Evolutionary conservation across 805 yeast genomes (phyloP), one percentile per base, ranked within the genome.

Genomic region (Pichia paraexigua): DNA sequence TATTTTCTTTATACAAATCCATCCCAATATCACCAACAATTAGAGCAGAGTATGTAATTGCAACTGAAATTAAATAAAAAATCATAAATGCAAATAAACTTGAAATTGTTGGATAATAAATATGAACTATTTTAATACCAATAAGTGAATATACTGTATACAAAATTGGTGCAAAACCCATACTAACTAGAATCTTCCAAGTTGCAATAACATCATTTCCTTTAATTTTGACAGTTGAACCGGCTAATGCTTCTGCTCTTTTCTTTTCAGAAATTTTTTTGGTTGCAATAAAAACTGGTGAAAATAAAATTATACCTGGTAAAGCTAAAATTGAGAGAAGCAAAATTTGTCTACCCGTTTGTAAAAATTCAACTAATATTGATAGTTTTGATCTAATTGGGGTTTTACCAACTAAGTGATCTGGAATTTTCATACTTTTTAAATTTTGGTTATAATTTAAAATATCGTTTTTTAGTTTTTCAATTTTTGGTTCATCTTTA

Each of bases 161-260:
- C 28, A 94, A 71, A 42, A 88, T 65, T 2, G 99, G 99, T 0
- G 97, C 95, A 49, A 88, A 70, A 6, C 92, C 95, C 78, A 94
- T 78, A 35, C 91, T 82, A 41, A 92, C 89, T 56, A 94, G 73
- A 45, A 94, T 84, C 68, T 94, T 94, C 99, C 99, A 94, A 1
- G 98, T 91, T 2, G 98, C 98, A 53, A 94, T 79, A 25, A 94
- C 97, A 67, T 94, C 99, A 52, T 82, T 85, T 18, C 96, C 99
- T 62, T 83, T 82, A 54, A 94, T 83, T 65, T 94, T 94, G 22
- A 94, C 99, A 0, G 90, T 77, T 0, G 97, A 90, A 9, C 78
- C 83, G 12, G 90, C 91, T 54, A 94, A 73, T 0, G 98, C 99
- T 45, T 79, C 77, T 52, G 69, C 73, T 32, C 92, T 89, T 67